Evolutionary conservation across 768 basidiomycete genomes (phyloP), one percentile per base, ranked within the genome.

Genomic region (Collybia nuda): DNA sequence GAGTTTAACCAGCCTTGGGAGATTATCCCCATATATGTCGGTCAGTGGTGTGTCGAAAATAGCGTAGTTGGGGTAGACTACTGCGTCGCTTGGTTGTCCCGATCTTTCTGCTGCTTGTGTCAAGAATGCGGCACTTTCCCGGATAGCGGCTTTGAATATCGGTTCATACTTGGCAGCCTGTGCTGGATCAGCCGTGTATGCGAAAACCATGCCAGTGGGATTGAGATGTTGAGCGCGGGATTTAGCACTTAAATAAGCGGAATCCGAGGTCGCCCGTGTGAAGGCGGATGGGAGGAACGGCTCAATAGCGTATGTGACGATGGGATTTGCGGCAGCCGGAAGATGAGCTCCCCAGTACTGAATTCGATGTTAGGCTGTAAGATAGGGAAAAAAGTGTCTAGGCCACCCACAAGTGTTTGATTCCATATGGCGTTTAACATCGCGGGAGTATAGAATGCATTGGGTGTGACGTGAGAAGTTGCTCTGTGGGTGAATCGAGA

Each of bases 41-140:
- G 72, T 63, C 18, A 84, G 46, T 0, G 82, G 74, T 3, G 82
- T 84, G 47, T 75, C 75, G 35, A 55, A 65, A 5, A 79, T 65
- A 4, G 84, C 84, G 54, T 86, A 85, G 61, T 89, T 88, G 22
- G 73, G 70, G 59, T 88, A 87, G 44, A 76, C 57, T 2, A 71
- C 74, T n/a, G 66, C 58, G 6, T 40, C 22, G 40, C 67, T 59
- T 6, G 52, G 48, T 59, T 79, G 74, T 9, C 77, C 77, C 44
- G 75, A 64, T 17, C 58, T 58, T 4, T 70, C 53, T 2, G 73
- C 74, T 12, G 74, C 67, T 23, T 66, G 54, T n/a, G 58, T 65
- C 40, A 86, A 68, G 7, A 67, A 67, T 1, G 58, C 67, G 1
- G 72, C 67, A 48, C 73, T 77, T 26, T 68, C 50, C 15, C 62